Evolutionary conservation across 83 land plant genomes (phyloP).

Genomic region (Picea engelmannii): DNA sequence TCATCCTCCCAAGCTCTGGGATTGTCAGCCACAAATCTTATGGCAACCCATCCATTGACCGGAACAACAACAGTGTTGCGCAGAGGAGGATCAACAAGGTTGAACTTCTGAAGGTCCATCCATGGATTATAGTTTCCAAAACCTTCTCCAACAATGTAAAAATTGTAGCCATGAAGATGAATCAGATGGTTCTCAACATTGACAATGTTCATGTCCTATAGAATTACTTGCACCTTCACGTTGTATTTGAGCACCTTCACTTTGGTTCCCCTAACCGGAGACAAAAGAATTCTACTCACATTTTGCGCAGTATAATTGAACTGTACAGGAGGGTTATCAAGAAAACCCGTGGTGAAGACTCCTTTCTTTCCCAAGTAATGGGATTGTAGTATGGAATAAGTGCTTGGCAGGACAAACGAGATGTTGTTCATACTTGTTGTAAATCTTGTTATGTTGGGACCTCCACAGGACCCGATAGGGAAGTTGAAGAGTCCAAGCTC

Average conservation of each 20-base stretch:
- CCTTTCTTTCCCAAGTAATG: not conserved
- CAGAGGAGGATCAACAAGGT: too few species aligned
- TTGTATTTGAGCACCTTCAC: too few species aligned
- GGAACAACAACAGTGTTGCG: too few species aligned
- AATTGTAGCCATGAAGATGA: too few species aligned
- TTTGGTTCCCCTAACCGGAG: too few species aligned
- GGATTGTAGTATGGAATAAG: not conserved
- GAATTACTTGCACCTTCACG: too few species aligned
- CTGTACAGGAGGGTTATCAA: conserved; percentile 20
- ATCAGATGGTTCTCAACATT: too few species aligned
- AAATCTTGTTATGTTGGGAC: conserved; percentile 29
- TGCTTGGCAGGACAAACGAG: conserved; percentile 29
- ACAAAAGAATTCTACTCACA: not conserved
- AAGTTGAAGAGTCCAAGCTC: conserved; percentile 38
- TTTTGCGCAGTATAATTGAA: conserved; percentile 33
- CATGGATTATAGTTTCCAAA: conserved; percentile 19
- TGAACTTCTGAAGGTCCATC: not conserved
- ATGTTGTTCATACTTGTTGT: not conserved
- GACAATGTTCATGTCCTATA: too few species aligned
- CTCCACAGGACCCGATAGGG: conserved; percentile 38
- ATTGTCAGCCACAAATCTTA: too few species aligned
- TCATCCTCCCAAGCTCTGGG: too few species aligned
- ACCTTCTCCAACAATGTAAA: conserved; percentile 12
- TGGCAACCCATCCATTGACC: too few species aligned
- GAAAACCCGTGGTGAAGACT: conserved; percentile 33